Conservation (phyloP, 2,329 filamentous ascomycete genomes). For the Aspergillus udagawae region DNA sequence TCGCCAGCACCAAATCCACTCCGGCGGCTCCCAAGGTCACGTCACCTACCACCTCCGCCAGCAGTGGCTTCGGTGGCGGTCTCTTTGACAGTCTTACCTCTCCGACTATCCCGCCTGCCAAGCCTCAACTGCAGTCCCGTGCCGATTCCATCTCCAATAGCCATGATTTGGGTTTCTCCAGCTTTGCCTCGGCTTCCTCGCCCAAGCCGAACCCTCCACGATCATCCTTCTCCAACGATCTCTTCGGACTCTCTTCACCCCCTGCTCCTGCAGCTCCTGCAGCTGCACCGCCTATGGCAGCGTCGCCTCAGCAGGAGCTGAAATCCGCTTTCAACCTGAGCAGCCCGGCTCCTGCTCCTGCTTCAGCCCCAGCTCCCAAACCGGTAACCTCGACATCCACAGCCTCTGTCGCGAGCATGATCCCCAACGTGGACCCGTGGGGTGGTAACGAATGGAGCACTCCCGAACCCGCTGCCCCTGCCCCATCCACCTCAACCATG, state of each 20-base stretch:
- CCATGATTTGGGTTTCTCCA: constrained; percentile 63
- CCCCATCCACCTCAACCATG: constrained; percentile 30
- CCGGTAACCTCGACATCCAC: constrained; percentile 40
- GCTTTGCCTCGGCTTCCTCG: constrained; percentile 48
- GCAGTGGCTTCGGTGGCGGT: constrained; percentile 73
- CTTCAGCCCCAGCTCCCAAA: constrained; percentile 28
- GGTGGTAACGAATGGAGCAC: constrained; percentile 80
- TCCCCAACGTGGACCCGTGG: constrained; percentile 67
- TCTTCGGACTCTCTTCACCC: constrained; percentile 69
- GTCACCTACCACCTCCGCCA: constrained; percentile 48
- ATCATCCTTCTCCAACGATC: constrained; percentile 63
- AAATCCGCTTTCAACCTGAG: constrained; percentile 77
- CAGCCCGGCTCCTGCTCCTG: constrained; percentile 40
- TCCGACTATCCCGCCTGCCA: constrained; percentile 50
- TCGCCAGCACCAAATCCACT: constrained; percentile 45
- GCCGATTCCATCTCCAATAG: constrained; percentile 54
- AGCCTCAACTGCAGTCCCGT: constrained; percentile 41
- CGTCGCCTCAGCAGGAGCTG: constrained; percentile 38
- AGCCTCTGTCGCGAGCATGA: constrained; percentile 41
- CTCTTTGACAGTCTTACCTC: constrained; percentile 73
- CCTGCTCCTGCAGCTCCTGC: constrained; percentile 38
- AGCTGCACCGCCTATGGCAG: constrained; percentile 37
- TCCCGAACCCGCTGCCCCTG: constrained; percentile 51
- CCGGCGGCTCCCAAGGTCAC: constrained; percentile 46
- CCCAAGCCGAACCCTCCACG: constrained; percentile 46